A percentile compares a stretch with the other conserved stretches of the same genome.
Conservation (phyloP, 441 rosid genomes). For the Eruca vesicaria region DNA sequence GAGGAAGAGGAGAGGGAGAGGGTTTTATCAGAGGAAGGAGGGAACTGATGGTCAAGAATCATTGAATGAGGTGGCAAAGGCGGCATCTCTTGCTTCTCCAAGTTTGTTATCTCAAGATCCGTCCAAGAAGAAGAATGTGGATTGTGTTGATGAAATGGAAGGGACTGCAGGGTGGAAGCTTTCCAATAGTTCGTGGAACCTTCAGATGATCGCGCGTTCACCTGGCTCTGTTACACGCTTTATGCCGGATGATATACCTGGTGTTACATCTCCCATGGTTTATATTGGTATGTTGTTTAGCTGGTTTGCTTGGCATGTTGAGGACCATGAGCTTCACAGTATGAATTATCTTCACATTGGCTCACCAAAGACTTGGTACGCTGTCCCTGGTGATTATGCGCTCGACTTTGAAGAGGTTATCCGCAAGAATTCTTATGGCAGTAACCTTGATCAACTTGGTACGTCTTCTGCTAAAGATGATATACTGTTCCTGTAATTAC, state of each 20-base stretch:
- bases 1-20: constrained; percentile 72
- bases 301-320: constrained; percentile 99
- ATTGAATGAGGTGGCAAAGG: constrained; percentile 32
- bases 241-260: constrained; percentile 99
- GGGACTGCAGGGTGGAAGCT: constrained; percentile 99
- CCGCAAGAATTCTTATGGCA: constrained; percentile 78
- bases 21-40: constrained; percentile 61
- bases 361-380: constrained; percentile 95
- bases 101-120: constrained; percentile 34
- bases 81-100: constrained; percentile 38
- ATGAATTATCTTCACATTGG: constrained; percentile 98
- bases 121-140: constrained; percentile 48
- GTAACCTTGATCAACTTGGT: constrained; percentile 82
- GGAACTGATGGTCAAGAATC: background rate
- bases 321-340: constrained; percentile 99
- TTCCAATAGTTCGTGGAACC: constrained; percentile 98
- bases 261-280: constrained; percentile 98
- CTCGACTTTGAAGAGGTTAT: constrained; percentile 90
- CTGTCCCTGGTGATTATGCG: constrained; percentile 93
- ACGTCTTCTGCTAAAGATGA: constrained; percentile 18
- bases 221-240: constrained; percentile 97
- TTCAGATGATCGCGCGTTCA: constrained; percentile 91
- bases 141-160: constrained; percentile 59
- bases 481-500: background rate
- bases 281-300: constrained; percentile 98